phyloP scores from a whole-genome alignment of 2,329 filamentous ascomycete genomes.

The Teratosphaeria nubilosa region DNA sequence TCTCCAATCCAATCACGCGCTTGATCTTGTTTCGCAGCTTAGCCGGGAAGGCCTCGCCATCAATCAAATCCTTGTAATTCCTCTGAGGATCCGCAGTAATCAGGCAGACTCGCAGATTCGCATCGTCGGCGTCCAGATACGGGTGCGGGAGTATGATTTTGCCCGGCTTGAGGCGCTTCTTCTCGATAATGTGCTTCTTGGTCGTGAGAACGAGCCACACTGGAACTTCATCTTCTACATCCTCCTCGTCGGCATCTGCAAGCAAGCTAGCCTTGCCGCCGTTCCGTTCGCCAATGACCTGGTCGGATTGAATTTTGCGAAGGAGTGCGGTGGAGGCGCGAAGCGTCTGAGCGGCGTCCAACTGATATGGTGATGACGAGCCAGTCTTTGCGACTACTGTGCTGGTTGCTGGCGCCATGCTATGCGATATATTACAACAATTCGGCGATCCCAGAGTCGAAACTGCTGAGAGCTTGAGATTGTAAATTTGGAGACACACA shows the following conservation, averaged over 20 bases:
- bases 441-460: background rate
- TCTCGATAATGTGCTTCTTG: slow-evolving; percentile 60
- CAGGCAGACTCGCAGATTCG: slow-evolving; percentile 61
- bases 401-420: background rate
- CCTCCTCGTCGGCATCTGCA: slow-evolving; percentile 37
- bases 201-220: slow-evolving; percentile 54
- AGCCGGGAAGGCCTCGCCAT: slow-evolving; percentile 50
- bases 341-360: slow-evolving; percentile 42
- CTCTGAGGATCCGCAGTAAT: slow-evolving; percentile 78
- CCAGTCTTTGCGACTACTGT: background rate
- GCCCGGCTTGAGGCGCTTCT: slow-evolving; percentile 68
- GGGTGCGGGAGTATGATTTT: slow-evolving; percentile 51
- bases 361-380: slow-evolving; percentile 15
- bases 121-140: slow-evolving; percentile 49
- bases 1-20: slow-evolving; percentile 66
- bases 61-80: slow-evolving; percentile 80
- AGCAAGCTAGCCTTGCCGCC: slow-evolving; percentile 33
- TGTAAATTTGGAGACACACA: background rate
- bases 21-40: slow-evolving; percentile 39
- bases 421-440: background rate
- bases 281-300: slow-evolving; percentile 37
- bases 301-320: slow-evolving; percentile 36
- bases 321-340: slow-evolving; percentile 52
- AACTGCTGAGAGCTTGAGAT: background rate
- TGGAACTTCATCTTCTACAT: slow-evolving; percentile 39